phyloP scores from a whole-genome alignment of 1,139 yeast genomes.

The Kodamaea derodonti region DNA sequence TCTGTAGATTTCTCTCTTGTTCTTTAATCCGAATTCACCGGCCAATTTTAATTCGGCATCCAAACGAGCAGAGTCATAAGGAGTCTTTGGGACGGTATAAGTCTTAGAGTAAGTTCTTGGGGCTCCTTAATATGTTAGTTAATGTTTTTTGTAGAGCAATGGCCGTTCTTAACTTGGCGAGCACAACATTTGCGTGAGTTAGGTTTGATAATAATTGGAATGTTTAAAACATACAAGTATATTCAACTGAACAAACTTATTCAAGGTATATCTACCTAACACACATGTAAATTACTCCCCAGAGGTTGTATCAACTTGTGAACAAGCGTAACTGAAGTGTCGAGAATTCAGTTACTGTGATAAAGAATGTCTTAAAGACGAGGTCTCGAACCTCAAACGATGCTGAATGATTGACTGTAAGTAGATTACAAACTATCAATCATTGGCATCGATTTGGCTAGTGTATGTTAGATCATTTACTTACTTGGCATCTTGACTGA shows the following conservation, averaged over 20 bases:
- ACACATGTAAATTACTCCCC: no score
- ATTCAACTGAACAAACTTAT: no score
- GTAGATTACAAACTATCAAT: neutral
- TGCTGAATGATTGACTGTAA: neutral
- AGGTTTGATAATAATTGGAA: no score
- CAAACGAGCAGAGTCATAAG: slow-evolving; percentile 98
- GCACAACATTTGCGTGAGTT: no score
- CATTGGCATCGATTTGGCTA: slow-evolving; percentile 3
- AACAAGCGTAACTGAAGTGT: slow-evolving; percentile 64
- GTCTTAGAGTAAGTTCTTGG: slow-evolving; percentile 99
- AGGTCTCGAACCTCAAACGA: slow-evolving; percentile 71
- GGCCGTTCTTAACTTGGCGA: no score
- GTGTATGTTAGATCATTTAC: slow-evolving; percentile 20
- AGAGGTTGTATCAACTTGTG: slow-evolving; percentile 1
- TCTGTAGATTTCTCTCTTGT: slow-evolving; percentile 99
- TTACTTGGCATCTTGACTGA: slow-evolving; percentile 54
- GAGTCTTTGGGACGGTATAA: slow-evolving; percentile 98
- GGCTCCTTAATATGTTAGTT: slow-evolving; percentile 59
- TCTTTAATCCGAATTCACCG: slow-evolving; percentile 99
- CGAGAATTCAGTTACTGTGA: slow-evolving; percentile 69
- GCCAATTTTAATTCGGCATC: slow-evolving; percentile 98
- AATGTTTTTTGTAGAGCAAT: neutral
- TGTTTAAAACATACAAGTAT: no score
- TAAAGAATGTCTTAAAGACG: slow-evolving; percentile 25
- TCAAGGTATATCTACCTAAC: no score